Base-by-base conservation (phyloP, 345 rosid genomes). In the Erodium maritimum region DNA sequence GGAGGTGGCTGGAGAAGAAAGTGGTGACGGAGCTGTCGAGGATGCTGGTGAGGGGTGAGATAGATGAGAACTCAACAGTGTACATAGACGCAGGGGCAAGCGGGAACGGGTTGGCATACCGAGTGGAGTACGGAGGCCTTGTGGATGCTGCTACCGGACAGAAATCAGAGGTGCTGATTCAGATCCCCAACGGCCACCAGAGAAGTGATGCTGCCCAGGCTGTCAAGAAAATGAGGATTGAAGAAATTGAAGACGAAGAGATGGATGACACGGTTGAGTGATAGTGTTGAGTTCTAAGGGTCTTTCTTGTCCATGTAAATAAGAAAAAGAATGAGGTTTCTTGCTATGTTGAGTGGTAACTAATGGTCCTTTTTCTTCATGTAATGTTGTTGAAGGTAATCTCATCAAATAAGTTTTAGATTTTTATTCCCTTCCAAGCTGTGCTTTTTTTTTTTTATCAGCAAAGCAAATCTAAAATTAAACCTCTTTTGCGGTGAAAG, bases 1-100 rank as follows among this genome's bases (percentile, higher is more conserved):
- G 99, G 71, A 85, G 99, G 57, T 93, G 96, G 99, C 88, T 93
- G 0, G 96, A 93, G 79, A 89, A 61, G 74, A 89, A 71, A 75
- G 96, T 93, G 67, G 97, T 93, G 0, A 93, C 99, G 0, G 88
- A 87, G 69, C 69, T 93, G 10, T 93, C 95, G 0, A 83, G 77
- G 64, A 85, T 89, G 99, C 82, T 93, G 0, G 54, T 93, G 42
- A 80, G 81, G 64, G 96, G 82, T 21, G 96, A 93, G 45, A 89
- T 93, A 0, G 94, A 93, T 18, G 99, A 89, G 61, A 93, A 83
- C 78, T 81, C 91, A 0, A 89, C 91, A 0, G 99, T 86, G 33
- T 85, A 79, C 66, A 86, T 93, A 5, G 94, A 93, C 5, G 89
- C 86, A 0, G 82, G 68, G 2, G 18, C 69, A 5, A 57, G 18